Percentiles rank a stretch among this genome's conserved stretches.
phyloP scores from a whole-genome alignment of 805 yeast species.

The Zygoascus biomembranicola region DNA sequence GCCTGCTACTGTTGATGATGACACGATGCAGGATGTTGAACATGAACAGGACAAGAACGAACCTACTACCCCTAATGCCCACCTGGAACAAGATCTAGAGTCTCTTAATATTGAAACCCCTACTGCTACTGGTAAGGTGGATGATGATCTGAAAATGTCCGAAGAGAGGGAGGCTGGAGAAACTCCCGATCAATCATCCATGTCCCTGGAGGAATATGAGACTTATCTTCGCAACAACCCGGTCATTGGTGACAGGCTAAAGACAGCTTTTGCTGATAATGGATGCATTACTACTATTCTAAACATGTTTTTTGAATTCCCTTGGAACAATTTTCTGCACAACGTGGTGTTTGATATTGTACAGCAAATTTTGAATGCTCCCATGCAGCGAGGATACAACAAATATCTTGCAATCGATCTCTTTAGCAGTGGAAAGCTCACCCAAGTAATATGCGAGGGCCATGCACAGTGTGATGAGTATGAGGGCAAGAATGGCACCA shows the following conservation, averaged over 20 bases:
- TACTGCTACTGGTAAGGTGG: constrained; percentile 14
- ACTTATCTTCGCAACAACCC: constrained; percentile 44
- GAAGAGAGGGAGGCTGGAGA: constrained; percentile 14
- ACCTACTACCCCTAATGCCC: neutral
- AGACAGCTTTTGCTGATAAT: constrained; percentile 72
- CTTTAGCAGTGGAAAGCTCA: constrained; percentile 55
- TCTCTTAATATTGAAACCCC: constrained; percentile 6
- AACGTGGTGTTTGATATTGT: constrained; percentile 94
- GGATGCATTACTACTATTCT: constrained; percentile 60
- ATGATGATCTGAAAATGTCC: constrained; percentile 18
- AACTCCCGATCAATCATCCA: neutral
- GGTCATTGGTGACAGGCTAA: constrained; percentile 80
- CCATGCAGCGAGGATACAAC: constrained; percentile 77
- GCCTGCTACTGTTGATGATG: constrained; percentile 10
- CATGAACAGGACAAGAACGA: neutral
- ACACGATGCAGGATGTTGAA: neutral
- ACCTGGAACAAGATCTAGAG: constrained; percentile 20
- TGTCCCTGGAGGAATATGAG: constrained; percentile 28
- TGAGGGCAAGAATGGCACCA: constrained; percentile 50
- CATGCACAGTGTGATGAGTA: constrained; percentile 50
- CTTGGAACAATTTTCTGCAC: constrained; percentile 97
- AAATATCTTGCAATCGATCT: constrained; percentile 65
- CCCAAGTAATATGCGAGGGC: constrained; percentile 52
- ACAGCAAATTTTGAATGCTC: constrained; percentile 89
- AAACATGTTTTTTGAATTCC: constrained; percentile 68